Percentiles rank a stretch among this genome's conserved stretches.
phyloP scores from a whole-genome alignment of 768 basidiomycete genomes.

The Pisolithus tinctorius region DNA sequence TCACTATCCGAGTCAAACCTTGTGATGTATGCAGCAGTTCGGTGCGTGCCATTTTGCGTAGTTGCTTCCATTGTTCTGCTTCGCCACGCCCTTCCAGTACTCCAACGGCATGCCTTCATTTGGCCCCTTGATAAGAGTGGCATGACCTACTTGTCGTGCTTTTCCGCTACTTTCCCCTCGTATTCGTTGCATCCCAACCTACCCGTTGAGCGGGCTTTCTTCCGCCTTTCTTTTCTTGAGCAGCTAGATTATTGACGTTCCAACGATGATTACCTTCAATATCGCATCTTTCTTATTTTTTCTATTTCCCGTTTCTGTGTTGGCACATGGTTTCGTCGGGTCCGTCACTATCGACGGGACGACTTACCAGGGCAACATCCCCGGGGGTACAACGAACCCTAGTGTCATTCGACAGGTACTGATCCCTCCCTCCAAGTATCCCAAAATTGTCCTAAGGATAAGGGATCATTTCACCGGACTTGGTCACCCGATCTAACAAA shows the following conservation, averaged over 20 bases:
- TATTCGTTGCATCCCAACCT: not conserved
- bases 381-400: slow-evolving; percentile 28
- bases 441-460: too few relatives aligned
- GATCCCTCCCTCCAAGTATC: not conserved
- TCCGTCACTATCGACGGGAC: slow-evolving; percentile 25
- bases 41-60: too few relatives aligned
- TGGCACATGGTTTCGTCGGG: slow-evolving; percentile 25
- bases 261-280: slow-evolving; percentile 11
- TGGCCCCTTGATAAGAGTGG: too few relatives aligned
- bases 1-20: too few relatives aligned
- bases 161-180: not conserved
- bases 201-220: slow-evolving; percentile 16
- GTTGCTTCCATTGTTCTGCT: too few relatives aligned
- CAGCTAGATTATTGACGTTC: not conserved
- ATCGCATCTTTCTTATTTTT: slow-evolving; percentile 5
- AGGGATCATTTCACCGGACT: not conserved
- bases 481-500: not conserved
- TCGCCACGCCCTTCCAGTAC: too few relatives aligned
- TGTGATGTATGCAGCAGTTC: too few relatives aligned
- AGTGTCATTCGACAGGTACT: slow-evolving; percentile 36
- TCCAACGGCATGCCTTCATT: too few relatives aligned
- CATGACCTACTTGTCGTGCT: too few relatives aligned
- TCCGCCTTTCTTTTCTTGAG: slow-evolving; percentile 5
- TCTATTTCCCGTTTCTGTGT: slow-evolving; percentile 16
- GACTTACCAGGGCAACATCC: slow-evolving; percentile 22